These are phyloP conservation scores for Geotrichum aggregatum DNA, from an alignment of 1,139 yeast species.

Conservation along the genomic window DNA sequence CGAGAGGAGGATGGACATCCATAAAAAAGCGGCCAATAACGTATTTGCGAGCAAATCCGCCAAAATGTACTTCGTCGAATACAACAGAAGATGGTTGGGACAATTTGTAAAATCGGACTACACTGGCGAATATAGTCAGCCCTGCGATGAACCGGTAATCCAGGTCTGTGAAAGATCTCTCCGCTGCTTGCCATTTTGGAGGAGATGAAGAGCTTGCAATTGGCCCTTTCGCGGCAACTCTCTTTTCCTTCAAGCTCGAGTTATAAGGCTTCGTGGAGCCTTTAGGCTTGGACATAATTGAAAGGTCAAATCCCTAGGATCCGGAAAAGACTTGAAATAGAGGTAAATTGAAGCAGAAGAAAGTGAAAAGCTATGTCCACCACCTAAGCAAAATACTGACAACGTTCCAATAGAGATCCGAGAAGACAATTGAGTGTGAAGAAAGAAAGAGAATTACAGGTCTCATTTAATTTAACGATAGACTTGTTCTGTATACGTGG, in stretches of 20 bases:
- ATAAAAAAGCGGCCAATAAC: conserved; percentile 68
- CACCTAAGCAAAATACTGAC: no score
- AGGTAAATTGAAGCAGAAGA: no score
- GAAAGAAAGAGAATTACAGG: no score
- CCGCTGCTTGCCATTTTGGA: conserved; percentile 13
- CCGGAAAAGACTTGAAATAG: no score
- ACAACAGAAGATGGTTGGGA: conserved; percentile 76
- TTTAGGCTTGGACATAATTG: conserved; percentile 1
- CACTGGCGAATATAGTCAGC: conserved; percentile 52
- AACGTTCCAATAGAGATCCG: no score
- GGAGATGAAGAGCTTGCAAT: neutral
- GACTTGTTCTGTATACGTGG: no score
- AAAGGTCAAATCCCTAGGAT: no score
- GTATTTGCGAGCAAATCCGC: conserved; percentile 64
- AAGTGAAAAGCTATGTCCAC: no score
- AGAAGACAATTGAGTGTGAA: no score
- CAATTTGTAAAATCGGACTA: conserved; percentile 59
- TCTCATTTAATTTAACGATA: no score
- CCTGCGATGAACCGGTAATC: conserved; percentile 42
- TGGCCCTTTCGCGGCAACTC: neutral
- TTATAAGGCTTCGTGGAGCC: neutral
- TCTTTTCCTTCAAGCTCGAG: neutral
- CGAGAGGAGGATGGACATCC: conserved; percentile 97
- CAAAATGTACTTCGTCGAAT: conserved; percentile 80
- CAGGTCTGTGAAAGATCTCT: conserved; percentile 31